Percentiles rank a stretch among this genome's conserved stretches.
These are phyloP conservation scores for Pichia rugopelliculosa DNA, from an alignment of 805 yeast species.

Conservation along the genomic window DNA sequence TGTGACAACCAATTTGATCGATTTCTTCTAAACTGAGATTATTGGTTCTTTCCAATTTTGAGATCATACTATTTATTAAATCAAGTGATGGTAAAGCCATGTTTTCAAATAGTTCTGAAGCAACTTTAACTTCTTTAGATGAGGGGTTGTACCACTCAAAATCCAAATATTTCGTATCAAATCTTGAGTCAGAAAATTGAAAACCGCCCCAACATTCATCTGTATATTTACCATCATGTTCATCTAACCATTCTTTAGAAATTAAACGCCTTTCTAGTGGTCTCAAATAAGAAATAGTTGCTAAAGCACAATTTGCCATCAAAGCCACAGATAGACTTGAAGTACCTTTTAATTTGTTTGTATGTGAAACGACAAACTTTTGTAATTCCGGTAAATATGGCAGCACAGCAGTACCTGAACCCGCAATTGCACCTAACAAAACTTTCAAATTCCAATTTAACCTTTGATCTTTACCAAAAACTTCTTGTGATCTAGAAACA, in stretches of 20 bases:
- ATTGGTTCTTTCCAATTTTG: conserved; percentile 40
- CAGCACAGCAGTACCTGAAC: conserved; percentile 49
- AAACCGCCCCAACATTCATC: conserved; percentile 70
- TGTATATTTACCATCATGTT: conserved; percentile 30
- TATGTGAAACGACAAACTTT: conserved; percentile 40
- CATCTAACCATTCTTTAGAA: conserved; percentile 35
- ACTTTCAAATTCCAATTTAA: conserved; percentile 65
- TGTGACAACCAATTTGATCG: conserved; percentile 20
- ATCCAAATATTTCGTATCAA: conserved; percentile 38
- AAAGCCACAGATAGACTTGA: conserved; percentile 53
- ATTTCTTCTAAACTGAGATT: conserved; percentile 19
- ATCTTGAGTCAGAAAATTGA: conserved; percentile 49
- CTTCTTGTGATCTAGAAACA: conserved; percentile 51
- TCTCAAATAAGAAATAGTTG: conserved; percentile 55
- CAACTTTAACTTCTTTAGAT: conserved; percentile 46
- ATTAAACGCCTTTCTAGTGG: conserved; percentile 48
- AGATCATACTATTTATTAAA: conserved; percentile 46
- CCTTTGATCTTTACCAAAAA: conserved; percentile 71
- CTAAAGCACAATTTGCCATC: conserved; percentile 53
- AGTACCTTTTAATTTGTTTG: conserved; percentile 46
- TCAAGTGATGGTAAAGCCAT: conserved; percentile 39
- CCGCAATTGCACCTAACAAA: conserved; percentile 61
- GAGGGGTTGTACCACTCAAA: conserved; percentile 76
- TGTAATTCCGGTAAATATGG: conserved; percentile 37
- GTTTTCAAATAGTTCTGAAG: conserved; percentile 48